phyloP scores from a whole-genome alignment of 352 stramenopile genomes.

The Pseudoperonospora humuli region DNA sequence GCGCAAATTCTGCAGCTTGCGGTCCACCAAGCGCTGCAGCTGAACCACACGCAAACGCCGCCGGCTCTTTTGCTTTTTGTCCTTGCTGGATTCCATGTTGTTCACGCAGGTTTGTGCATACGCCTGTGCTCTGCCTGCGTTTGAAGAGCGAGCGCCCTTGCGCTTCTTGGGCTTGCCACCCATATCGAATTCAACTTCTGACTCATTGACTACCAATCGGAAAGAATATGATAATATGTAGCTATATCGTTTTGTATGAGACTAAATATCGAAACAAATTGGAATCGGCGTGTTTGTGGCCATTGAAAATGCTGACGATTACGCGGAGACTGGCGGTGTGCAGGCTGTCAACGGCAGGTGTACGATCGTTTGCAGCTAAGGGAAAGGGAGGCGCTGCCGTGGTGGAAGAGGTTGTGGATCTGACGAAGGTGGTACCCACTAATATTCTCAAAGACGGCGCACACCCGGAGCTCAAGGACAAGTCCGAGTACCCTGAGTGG shows the following conservation, averaged over 20 bases:
- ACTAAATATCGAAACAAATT: conserved; percentile 1
- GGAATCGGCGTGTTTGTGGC: conserved; percentile 7
- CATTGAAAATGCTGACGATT: conserved; percentile 27
- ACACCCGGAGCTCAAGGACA: conserved; percentile 77
- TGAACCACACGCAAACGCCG: conserved; percentile 76
- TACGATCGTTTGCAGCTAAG: conserved; percentile 59
- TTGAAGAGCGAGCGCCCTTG: conserved; percentile 46
- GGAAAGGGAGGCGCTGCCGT: conserved; percentile 40
- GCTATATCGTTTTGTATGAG: conserved; percentile 4
- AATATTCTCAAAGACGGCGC: conserved; percentile 83
- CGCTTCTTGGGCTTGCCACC: conserved; percentile 48
- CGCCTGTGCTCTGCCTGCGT: conserved; percentile 39
- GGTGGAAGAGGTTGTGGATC: conserved; percentile 68
- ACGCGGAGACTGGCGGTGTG: conserved; percentile 31
- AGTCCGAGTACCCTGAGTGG: conserved; percentile 75
- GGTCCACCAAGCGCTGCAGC: conserved; percentile 64
- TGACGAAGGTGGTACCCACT: conserved; percentile 64
- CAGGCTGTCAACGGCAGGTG: conserved; percentile 26
- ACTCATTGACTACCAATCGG: conserved; percentile 6
- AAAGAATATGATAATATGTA: neutral
- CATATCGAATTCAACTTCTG: conserved; percentile 17
- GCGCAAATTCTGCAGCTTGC: conserved; percentile 55
- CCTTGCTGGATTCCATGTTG: conserved; percentile 46
- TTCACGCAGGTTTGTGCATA: conserved; percentile 57
- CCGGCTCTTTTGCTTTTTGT: conserved; percentile 59